Evolutionary conservation across 352 stramenopile genomes (phyloP).

Genomic region (Phytopythium boreale): DNA sequence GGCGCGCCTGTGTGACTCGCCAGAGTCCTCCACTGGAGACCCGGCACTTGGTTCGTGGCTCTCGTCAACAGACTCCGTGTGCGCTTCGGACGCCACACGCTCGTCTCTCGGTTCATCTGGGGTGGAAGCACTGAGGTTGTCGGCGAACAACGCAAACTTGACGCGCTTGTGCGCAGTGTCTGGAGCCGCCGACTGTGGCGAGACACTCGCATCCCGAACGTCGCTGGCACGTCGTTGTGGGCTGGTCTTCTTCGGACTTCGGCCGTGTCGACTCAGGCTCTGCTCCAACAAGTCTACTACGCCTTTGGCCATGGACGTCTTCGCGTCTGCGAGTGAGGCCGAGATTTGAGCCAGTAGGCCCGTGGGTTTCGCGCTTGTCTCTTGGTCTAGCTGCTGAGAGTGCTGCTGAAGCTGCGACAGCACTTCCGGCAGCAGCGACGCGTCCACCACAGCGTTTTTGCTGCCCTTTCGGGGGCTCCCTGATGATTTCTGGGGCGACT

Average conservation of each 20-base stretch:
- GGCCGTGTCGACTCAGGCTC: constrained; percentile 11
- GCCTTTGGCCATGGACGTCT: constrained; percentile 9
- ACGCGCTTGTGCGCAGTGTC: background rate
- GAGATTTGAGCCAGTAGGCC: constrained; percentile 23
- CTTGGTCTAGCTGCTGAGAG: constrained; percentile 22
- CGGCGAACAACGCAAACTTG: constrained; percentile 2
- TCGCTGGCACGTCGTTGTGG: background rate
- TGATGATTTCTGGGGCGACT: background rate
- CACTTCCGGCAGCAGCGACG: constrained; percentile 12
- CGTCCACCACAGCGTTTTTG: background rate
- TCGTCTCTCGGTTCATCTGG: background rate
- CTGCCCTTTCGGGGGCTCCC: background rate
- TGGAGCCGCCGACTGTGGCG: background rate
- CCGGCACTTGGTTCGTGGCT: background rate
- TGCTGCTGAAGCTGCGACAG: constrained; percentile 26
- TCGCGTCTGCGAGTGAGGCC: constrained; percentile 17
- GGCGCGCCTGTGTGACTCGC: background rate
- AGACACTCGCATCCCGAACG: background rate
- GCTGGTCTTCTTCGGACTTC: background rate
- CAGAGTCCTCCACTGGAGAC: constrained; percentile 1
- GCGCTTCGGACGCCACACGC: background rate
- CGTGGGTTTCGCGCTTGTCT: constrained; percentile 21
- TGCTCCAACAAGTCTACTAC: constrained; percentile 24
- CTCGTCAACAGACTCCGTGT: constrained; percentile 5
- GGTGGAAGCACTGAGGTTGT: background rate